Evolutionary conservation across 257 asterid genomes (phyloP).

Genomic region (Dorcoceras hygrometricum): DNA sequence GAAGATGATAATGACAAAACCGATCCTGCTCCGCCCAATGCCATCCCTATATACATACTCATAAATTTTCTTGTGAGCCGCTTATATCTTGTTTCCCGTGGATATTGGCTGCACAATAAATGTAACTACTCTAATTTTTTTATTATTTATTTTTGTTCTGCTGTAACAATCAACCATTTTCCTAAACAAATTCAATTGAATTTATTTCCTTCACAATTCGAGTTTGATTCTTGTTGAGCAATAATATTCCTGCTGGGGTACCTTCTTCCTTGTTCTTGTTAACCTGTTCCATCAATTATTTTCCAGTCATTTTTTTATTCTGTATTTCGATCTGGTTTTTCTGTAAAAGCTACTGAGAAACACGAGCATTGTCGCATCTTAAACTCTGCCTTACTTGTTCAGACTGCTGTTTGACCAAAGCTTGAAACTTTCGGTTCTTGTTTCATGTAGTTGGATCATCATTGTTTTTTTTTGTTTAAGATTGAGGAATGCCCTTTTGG

Average conservation of each 20-base stretch:
- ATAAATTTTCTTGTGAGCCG: too few species aligned
- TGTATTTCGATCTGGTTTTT: slow-evolving; percentile 31
- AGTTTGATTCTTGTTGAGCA: too few species aligned
- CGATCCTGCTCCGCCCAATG: too few species aligned
- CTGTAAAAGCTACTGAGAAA: slow-evolving; percentile 14
- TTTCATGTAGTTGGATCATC: not conserved
- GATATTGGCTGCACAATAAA: slow-evolving; percentile 42
- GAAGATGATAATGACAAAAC: too few species aligned
- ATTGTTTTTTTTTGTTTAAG: not conserved
- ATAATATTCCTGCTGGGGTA: too few species aligned
- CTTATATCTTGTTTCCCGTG: not conserved
- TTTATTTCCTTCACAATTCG: not conserved
- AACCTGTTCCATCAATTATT: not conserved
- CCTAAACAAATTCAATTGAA: slow-evolving; percentile 10
- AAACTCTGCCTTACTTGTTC: slow-evolving; percentile 24
- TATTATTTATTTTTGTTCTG: slow-evolving; percentile 32
- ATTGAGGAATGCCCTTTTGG: slow-evolving; percentile 18
- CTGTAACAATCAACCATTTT: slow-evolving; percentile 31
- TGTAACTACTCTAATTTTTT: slow-evolving; percentile 29
- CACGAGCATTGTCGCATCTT: slow-evolving; percentile 19
- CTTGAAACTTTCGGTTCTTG: slow-evolving; percentile 22
- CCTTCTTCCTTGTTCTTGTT: too few species aligned
- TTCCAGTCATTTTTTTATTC: not conserved
- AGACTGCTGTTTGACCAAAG: slow-evolving; percentile 21
- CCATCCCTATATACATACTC: too few species aligned